These are phyloP conservation scores for Mycena leptocephala DNA, from an alignment of 768 basidiomycete genomes.

Conservation along the genomic window DNA sequence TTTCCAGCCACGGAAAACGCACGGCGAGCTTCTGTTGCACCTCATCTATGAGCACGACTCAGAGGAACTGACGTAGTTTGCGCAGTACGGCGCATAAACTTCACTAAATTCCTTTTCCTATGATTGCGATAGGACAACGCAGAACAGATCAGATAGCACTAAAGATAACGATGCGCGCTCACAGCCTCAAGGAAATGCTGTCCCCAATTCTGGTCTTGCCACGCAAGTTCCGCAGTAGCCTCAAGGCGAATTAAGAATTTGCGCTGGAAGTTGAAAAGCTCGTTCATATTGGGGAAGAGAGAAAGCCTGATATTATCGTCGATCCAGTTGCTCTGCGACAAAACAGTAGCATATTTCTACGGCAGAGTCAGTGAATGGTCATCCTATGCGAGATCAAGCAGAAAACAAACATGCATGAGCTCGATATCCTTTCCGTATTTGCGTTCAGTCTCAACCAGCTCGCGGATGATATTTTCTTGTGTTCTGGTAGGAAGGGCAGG, in stretches of 20 bases:
- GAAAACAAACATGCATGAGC: slow-evolving; percentile 86
- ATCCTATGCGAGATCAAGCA: neutral
- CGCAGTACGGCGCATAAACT: slow-evolving; percentile 96
- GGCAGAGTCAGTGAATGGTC: slow-evolving; percentile 31
- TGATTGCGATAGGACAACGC: no score
- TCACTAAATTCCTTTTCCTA: slow-evolving; percentile 95
- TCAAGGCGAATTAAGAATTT: no score
- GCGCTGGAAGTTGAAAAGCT: no score
- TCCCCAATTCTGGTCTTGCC: no score
- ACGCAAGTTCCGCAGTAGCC: no score
- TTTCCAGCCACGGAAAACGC: no score
- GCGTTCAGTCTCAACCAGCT: no score
- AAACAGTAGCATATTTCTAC: slow-evolving; percentile 90
- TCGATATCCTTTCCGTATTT: no score
- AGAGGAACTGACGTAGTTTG: slow-evolving; percentile 90
- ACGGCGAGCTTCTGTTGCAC: no score
- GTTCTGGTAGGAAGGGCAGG: neutral
- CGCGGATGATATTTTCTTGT: slow-evolving; percentile 71
- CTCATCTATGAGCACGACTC: slow-evolving; percentile 80
- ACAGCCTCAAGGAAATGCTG: slow-evolving; percentile 86
- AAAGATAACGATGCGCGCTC: slow-evolving; percentile 59
- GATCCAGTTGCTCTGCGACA: no score
- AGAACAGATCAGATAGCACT: slow-evolving; percentile 60
- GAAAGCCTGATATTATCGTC: no score
- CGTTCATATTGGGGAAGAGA: no score